phyloP scores from a whole-genome alignment of 129 eudicot species.

The Saposhnikovia divaricata region DNA sequence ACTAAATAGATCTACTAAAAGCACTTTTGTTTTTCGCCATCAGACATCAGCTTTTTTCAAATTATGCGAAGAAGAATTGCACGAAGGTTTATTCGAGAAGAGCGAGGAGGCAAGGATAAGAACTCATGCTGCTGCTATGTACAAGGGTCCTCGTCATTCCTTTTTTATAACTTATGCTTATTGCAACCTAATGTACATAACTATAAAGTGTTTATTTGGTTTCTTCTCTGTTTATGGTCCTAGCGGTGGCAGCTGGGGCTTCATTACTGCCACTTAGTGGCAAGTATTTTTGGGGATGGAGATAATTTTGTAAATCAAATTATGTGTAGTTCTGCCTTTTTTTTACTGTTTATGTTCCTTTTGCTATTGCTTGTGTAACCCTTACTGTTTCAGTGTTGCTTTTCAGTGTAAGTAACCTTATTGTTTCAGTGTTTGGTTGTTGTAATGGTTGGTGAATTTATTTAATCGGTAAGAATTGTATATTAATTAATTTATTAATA shows the following conservation, averaged over 20 bases:
- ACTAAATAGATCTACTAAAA: not conserved
- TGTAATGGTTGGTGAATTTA: too few relatives aligned
- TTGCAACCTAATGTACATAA: too few relatives aligned
- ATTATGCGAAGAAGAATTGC: conserved; percentile 22
- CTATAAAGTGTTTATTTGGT: not conserved
- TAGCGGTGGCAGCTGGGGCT: not conserved
- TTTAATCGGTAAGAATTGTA: too few relatives aligned
- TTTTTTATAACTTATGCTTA: too few relatives aligned
- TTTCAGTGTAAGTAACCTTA: too few relatives aligned
- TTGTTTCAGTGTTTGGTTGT: too few relatives aligned
- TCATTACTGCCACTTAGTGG: not conserved
- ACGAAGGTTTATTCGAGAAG: conserved; percentile 20
- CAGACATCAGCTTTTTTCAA: conserved; percentile 47
- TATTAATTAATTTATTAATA: too few relatives aligned
- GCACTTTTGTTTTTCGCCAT: not conserved
- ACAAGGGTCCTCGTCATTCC: not conserved
- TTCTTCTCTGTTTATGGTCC: not conserved
- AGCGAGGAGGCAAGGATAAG: conserved; percentile 13
- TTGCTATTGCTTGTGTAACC: not conserved
- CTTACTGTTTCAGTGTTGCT: too few relatives aligned
- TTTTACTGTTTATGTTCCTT: not conserved
- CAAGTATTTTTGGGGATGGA: not conserved
- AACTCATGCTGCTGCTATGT: conserved; percentile 8
- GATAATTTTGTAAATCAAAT: not conserved
- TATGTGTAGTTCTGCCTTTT: not conserved